Evolutionary conservation across 768 basidiomycete species (phyloP).

Genomic region (Suillus plorans): DNA sequence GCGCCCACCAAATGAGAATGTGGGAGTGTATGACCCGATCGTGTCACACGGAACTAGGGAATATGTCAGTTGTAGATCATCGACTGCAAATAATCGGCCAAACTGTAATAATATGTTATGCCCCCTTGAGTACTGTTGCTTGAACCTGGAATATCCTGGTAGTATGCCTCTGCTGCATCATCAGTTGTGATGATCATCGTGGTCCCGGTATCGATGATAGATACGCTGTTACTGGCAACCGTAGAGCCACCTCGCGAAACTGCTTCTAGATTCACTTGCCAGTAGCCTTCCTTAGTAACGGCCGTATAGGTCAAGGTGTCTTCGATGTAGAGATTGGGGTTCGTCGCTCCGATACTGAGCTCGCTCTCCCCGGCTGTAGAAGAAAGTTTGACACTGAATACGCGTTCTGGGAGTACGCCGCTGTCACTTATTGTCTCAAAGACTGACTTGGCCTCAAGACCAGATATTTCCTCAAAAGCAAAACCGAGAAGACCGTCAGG

Average conservation of each 20-base stretch:
- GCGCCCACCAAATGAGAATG: conserved; percentile 39
- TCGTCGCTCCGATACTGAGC: conserved; percentile 55
- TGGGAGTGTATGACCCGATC: conserved; percentile 26
- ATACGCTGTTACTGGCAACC: conserved; percentile 23
- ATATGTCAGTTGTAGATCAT: conserved; percentile 1
- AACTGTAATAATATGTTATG: not conserved
- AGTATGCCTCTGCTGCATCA: conserved; percentile 27
- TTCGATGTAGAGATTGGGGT: conserved; percentile 45
- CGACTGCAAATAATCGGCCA: not conserved
- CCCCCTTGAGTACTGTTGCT: not conserved
- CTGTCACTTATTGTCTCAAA: conserved; percentile 47
- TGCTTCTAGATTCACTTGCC: conserved; percentile 37
- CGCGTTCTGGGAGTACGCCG: conserved; percentile 29
- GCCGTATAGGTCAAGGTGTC: conserved; percentile 36
- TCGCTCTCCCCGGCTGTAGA: conserved; percentile 41
- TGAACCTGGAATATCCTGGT: conserved; percentile 31
- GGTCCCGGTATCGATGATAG: conserved; percentile 37
- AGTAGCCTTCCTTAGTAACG: conserved; percentile 34
- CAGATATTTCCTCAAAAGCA: conserved; percentile 40
- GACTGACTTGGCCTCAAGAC: conserved; percentile 33
- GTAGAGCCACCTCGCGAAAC: conserved; percentile 19
- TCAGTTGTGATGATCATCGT: conserved; percentile 28
- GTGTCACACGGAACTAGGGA: conserved; percentile 31
- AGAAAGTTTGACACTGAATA: conserved; percentile 52
- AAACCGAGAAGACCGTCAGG: conserved; percentile 46